phyloP scores from a whole-genome alignment of 148 eudicot species.

The Bassia scoparia region DNA sequence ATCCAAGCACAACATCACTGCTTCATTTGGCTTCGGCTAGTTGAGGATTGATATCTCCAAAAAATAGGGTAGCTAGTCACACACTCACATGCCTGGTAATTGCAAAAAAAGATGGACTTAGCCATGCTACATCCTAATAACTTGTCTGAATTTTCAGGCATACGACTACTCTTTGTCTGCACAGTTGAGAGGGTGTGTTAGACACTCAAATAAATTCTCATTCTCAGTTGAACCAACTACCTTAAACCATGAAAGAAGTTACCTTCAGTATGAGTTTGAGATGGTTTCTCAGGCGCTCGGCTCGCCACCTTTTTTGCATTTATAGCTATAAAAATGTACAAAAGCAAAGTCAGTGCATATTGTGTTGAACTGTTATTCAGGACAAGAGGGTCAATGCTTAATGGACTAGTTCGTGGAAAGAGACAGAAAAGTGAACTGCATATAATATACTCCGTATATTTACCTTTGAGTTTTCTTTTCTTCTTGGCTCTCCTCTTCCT shows the following conservation, averaged over 20 bases:
- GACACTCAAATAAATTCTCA: not conserved
- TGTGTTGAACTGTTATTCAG: not conserved
- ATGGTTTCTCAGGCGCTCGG: conserved; percentile 11
- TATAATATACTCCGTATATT: not conserved
- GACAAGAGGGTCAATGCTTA: not conserved
- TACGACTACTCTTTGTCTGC: conserved; percentile 26
- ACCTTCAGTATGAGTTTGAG: conserved; percentile 24
- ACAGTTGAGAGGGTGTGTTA: not conserved
- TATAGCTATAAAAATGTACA: conserved; percentile 18
- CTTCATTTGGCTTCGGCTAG: conserved; percentile 1
- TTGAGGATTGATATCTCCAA: not conserved
- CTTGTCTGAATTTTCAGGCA: not conserved
- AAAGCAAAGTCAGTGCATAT: conserved; percentile 9
- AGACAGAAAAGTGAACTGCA: not conserved
- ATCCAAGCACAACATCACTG: not conserved
- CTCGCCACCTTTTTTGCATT: conserved; percentile 22
- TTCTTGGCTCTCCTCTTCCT: conserved; percentile 78
- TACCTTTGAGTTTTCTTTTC: conserved; percentile 88
- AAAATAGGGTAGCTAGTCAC: not conserved
- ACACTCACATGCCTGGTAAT: too few relatives aligned
- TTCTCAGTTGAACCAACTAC: not conserved
- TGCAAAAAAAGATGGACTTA: too few relatives aligned
- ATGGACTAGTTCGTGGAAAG: not conserved
- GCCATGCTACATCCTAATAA: conserved; percentile 1
- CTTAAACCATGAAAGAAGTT: not conserved